phyloP scores from a whole-genome alignment of 495 filamentous ascomycete species.

The Penicillium herquei region DNA sequence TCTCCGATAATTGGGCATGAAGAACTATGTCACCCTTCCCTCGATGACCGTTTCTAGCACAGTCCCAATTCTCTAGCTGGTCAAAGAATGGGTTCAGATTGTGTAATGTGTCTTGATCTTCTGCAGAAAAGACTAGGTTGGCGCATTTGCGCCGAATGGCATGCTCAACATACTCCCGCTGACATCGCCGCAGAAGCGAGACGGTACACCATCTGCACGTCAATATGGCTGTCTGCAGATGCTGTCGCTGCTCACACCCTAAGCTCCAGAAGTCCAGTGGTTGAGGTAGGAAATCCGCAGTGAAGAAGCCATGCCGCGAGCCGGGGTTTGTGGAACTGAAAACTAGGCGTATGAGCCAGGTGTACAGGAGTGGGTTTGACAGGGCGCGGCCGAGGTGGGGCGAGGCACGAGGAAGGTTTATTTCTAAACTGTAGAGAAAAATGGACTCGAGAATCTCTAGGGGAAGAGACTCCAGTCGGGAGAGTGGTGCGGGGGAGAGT shows the following conservation, averaged over 20 bases:
- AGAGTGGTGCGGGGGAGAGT: constrained; percentile 13
- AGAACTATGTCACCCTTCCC: constrained; percentile 35
- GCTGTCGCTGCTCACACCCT: constrained; percentile 17
- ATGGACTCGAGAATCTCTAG: constrained; percentile 53
- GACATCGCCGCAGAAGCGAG: constrained; percentile 38
- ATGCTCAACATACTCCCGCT: constrained; percentile 38
- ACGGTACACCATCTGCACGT: constrained; percentile 47
- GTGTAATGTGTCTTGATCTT: constrained; percentile 18
- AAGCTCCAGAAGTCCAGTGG: constrained; percentile 34
- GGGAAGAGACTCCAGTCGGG: constrained; percentile 49
- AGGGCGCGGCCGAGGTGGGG: constrained; percentile 30
- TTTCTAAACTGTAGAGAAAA: constrained; percentile 49
- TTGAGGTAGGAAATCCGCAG: constrained; percentile 36
- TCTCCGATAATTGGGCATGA: constrained; percentile 9
- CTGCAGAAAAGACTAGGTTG: constrained; percentile 21
- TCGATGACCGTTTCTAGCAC: constrained; percentile 16
- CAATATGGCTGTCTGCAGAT: constrained; percentile 36
- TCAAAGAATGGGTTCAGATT: constrained; percentile 23
- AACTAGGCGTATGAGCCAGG: constrained; percentile 43
- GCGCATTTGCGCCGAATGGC: constrained; percentile 27
- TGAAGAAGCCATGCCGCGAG: constrained; percentile 32
- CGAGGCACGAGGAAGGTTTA: constrained; percentile 51
- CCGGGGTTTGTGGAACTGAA: constrained; percentile 39
- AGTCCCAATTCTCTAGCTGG: constrained; percentile 16
- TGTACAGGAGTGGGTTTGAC: constrained; percentile 38